Conservation (phyloP, 2,329 filamentous ascomycete genomes). For the Fusarium acutatum region DNA sequence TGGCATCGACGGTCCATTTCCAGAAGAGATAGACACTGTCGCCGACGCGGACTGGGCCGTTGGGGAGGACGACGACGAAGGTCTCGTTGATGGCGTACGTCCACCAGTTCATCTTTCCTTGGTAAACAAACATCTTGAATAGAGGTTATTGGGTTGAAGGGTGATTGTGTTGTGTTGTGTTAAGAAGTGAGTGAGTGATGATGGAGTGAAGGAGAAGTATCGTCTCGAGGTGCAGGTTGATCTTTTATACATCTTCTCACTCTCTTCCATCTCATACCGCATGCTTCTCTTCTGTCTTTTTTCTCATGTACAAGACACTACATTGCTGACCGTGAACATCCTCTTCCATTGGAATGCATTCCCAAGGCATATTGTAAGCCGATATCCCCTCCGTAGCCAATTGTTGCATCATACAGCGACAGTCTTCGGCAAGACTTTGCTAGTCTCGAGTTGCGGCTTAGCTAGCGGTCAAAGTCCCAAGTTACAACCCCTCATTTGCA, state of each 20-base stretch:
- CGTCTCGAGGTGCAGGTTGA: background rate
- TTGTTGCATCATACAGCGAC: background rate
- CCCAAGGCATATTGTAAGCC: background rate
- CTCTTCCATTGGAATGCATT: background rate
- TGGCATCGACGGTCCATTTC: slow-evolving; percentile 21
- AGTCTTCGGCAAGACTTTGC: background rate
- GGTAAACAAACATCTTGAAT: slow-evolving; percentile 30
- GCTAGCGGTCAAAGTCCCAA: background rate
- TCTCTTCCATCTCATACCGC: background rate
- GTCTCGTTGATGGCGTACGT: slow-evolving; percentile 27
- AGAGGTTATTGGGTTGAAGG: too few relatives aligned
- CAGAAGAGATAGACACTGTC: slow-evolving; percentile 36
- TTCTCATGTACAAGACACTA: background rate
- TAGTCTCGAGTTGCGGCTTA: background rate
- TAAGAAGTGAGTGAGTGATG: background rate
- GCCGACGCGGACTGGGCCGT: slow-evolving; percentile 26
- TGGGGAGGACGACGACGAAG: slow-evolving; percentile 26
- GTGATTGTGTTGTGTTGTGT: background rate
- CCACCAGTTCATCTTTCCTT: slow-evolving; percentile 32
- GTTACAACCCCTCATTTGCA: background rate
- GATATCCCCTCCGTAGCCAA: background rate
- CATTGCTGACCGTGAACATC: background rate
- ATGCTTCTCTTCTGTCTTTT: background rate
- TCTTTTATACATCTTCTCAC: background rate
- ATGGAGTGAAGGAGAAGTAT: background rate